These are phyloP conservation scores for Plasmodium knowlesi DNA, from an alignment of 169 alveolate genomes.

Conservation along the genomic window DNA sequence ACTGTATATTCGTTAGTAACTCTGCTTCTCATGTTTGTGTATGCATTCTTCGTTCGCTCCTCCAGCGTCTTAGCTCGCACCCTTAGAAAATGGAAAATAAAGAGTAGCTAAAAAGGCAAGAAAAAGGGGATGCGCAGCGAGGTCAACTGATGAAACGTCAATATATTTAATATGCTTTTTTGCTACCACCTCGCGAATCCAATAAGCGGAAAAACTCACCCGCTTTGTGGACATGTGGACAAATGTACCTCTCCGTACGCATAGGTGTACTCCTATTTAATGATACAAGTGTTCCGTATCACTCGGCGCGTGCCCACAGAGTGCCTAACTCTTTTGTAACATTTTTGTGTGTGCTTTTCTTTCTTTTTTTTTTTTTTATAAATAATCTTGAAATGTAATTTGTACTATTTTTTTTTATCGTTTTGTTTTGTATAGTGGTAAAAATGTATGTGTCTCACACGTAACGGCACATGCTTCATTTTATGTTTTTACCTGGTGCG, in stretches of 20 bases:
- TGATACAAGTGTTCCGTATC: background rate
- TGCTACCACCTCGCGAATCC: background rate
- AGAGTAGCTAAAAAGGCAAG: background rate
- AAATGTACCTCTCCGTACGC: background rate
- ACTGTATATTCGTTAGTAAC: slow-evolving; percentile 22
- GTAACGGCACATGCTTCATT: background rate
- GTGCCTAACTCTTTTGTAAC: background rate
- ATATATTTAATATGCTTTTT: background rate
- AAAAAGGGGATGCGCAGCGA: background rate
- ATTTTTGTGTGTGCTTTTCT: background rate
- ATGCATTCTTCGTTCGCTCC: background rate
- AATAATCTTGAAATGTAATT: background rate
- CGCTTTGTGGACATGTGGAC: background rate
- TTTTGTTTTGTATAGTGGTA: background rate
- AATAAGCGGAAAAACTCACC: background rate
- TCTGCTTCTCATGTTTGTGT: slow-evolving; percentile 7
- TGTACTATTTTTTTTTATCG: background rate
- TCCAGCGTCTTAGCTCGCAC: background rate
- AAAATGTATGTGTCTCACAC: background rate
- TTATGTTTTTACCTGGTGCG: background rate
- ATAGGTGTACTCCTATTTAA: background rate
- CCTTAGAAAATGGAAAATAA: background rate
- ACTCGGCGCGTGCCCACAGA: background rate
- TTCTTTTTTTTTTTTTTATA: background rate
- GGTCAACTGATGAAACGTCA: background rate